phyloP scores from a whole-genome alignment of 805 yeast genomes.

The Candida loeiensis region DNA sequence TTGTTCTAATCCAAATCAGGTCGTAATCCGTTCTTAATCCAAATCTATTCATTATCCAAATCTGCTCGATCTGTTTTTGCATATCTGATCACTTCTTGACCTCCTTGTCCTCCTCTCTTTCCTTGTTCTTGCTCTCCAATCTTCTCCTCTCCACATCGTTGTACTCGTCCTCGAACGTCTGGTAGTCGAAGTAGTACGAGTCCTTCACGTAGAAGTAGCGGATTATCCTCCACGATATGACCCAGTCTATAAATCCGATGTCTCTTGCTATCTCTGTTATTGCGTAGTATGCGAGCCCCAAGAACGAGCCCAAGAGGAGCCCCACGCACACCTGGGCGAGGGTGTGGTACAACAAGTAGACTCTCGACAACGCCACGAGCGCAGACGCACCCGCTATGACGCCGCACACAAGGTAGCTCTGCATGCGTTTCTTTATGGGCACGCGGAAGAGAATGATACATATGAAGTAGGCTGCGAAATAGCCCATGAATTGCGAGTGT shows the following conservation, averaged over 20 bases:
- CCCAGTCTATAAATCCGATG: slow-evolving; percentile 63
- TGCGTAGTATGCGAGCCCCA: slow-evolving; percentile 59
- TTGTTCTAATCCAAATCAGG: no score
- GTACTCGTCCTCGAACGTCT: slow-evolving; percentile 47
- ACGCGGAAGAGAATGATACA: slow-evolving; percentile 46
- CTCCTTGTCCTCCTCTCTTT: background rate
- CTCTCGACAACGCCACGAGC: slow-evolving; percentile 64
- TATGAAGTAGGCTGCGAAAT: slow-evolving; percentile 55
- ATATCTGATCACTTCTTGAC: background rate
- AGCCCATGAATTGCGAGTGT: slow-evolving; percentile 95
- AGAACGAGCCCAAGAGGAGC: slow-evolving; percentile 51
- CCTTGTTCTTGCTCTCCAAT: background rate
- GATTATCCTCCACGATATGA: slow-evolving; percentile 55
- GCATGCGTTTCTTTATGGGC: slow-evolving; percentile 21
- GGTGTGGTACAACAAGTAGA: slow-evolving; percentile 76
- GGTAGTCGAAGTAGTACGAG: slow-evolving; percentile 48
- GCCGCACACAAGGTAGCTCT: slow-evolving; percentile 28
- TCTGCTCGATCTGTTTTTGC: background rate
- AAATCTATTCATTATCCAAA: background rate
- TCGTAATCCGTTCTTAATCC: background rate
- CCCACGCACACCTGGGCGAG: slow-evolving; percentile 74
- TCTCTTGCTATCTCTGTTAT: slow-evolving; percentile 55
- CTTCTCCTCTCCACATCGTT: slow-evolving; percentile 9
- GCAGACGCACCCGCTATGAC: slow-evolving; percentile 26
- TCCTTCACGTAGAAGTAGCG: slow-evolving; percentile 56